Conservation (phyloP, 192 early-diverging fungal genomes). For the Linnemannia hyalina region DNA sequence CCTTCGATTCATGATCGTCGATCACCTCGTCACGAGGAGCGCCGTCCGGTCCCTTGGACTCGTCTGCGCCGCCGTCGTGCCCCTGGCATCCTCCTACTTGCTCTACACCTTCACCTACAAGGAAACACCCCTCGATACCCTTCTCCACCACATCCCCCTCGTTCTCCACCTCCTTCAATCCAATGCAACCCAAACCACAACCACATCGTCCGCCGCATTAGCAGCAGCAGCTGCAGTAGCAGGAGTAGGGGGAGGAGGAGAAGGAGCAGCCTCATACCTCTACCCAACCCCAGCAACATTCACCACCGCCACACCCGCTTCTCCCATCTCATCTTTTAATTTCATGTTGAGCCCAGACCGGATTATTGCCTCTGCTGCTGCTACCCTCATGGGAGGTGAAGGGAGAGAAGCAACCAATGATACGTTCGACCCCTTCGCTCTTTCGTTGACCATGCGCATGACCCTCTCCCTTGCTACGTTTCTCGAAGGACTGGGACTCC, state of each 20-base stretch:
- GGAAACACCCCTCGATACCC: slow-evolving; percentile 48
- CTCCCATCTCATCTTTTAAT: slow-evolving; percentile 3
- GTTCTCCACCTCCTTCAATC: slow-evolving; percentile 40
- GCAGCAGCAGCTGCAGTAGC: not conserved
- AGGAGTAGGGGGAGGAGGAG: not conserved
- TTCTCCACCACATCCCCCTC: slow-evolving; percentile 27
- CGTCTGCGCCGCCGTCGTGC: slow-evolving; percentile 21
- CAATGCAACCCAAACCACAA: slow-evolving; percentile 18
- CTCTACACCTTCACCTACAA: slow-evolving; percentile 41
- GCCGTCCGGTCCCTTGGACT: slow-evolving; percentile 42
- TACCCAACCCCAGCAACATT: not conserved
- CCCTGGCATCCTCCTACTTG: slow-evolving; percentile 27
- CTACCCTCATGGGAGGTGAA: not conserved
- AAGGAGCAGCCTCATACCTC: not conserved
- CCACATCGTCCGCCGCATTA: not conserved
- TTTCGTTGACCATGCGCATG: slow-evolving; percentile 17
- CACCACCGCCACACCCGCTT: not conserved
- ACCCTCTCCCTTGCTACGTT: slow-evolving; percentile 28
- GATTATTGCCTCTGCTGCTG: not conserved
- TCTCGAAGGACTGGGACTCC: slow-evolving; percentile 33
- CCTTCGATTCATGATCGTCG: slow-evolving; percentile 35
- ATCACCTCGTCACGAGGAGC: slow-evolving; percentile 51
- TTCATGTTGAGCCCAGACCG: not conserved
- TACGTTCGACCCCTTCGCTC: not conserved
- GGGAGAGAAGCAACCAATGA: not conserved